phyloP scores from a whole-genome alignment of 2,329 filamentous ascomycete species.

The Epichloe amarillans region DNA sequence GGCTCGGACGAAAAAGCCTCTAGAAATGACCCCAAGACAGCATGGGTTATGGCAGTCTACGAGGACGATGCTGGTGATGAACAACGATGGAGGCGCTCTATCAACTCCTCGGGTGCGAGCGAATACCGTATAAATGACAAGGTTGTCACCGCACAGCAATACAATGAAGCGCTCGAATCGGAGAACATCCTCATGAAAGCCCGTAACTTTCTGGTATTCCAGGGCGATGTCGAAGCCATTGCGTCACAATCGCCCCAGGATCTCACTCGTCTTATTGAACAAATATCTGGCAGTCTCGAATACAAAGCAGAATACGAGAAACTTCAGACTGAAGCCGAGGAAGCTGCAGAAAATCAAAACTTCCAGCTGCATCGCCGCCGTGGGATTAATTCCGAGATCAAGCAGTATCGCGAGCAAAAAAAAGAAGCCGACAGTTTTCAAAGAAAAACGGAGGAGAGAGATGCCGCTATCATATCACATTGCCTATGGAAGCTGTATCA shows the following conservation, averaged over 20 bases:
- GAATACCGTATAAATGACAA: slow-evolving; percentile 97
- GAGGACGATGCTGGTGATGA: slow-evolving; percentile 93
- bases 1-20: slow-evolving; percentile 50
- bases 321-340: slow-evolving; percentile 74
- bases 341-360: slow-evolving; percentile 76
- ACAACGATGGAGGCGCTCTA: slow-evolving; percentile 89
- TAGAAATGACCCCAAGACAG: slow-evolving; percentile 78
- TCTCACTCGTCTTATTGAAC: slow-evolving; percentile 85
- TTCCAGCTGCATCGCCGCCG: slow-evolving; percentile 80
- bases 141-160: slow-evolving; percentile 75
- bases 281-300: slow-evolving; percentile 92
- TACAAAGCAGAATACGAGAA: slow-evolving; percentile 89
- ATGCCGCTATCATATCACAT: slow-evolving; percentile 82
- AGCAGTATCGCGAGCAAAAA: slow-evolving; percentile 91
- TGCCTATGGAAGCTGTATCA: slow-evolving; percentile 96
- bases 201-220: slow-evolving; percentile 94
- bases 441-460: slow-evolving; percentile 77
- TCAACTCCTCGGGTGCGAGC: slow-evolving; percentile 76
- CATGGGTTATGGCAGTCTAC: slow-evolving; percentile 99
- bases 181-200: slow-evolving; percentile 98
- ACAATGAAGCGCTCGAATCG: slow-evolving; percentile 81
- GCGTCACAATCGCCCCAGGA: slow-evolving; percentile 91
- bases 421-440: slow-evolving; percentile 89
- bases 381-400: slow-evolving; percentile 95
- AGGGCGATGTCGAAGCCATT: slow-evolving; percentile 94